Conservation (phyloP, 176 grass and related monocot species). For the Puya raimondii region DNA sequence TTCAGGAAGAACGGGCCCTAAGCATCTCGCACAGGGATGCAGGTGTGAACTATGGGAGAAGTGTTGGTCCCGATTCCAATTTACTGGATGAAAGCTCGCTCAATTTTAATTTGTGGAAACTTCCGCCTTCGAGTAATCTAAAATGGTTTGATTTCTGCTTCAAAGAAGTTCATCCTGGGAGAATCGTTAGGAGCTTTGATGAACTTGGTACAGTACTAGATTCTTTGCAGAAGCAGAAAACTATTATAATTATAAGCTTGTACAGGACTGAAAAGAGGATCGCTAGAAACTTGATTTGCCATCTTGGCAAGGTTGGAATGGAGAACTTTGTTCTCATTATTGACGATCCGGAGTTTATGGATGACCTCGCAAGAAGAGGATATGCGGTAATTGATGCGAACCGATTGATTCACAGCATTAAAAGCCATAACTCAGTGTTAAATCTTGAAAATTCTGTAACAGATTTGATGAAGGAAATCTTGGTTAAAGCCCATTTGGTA, state of each 20-base stretch:
- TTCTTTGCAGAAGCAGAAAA: constrained; percentile 40
- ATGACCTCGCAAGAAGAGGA: constrained; percentile 79
- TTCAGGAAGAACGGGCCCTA: constrained; percentile 71
- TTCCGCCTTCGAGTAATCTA: constrained; percentile 45
- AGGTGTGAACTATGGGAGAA: constrained; percentile 87
- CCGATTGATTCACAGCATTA: constrained; percentile 32
- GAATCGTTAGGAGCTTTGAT: constrained; percentile 42
- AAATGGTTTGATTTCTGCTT: constrained; percentile 95
- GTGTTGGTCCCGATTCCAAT: constrained; percentile 79
- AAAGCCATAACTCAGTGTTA: constrained; percentile 8
- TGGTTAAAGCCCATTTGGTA: constrained; percentile 55
- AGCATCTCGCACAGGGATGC: constrained; percentile 87
- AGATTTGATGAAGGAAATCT: constrained; percentile 37
- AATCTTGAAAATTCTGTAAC: constrained; percentile 17
- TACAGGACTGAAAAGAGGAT: constrained; percentile 32
- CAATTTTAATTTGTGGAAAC: constrained; percentile 56
- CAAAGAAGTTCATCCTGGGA: constrained; percentile 41
- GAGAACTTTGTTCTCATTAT: constrained; percentile 57
- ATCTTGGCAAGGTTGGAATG: constrained; percentile 61
- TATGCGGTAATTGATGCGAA: constrained; percentile 62
- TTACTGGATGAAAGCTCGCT: constrained; percentile 56
- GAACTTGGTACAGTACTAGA: constrained; percentile 60
- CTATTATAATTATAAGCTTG: constrained; percentile 57
- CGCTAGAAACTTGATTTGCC: constrained; percentile 80
- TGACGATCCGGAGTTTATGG: constrained; percentile 52